Percentiles rank a stretch among this genome's conserved stretches.
phyloP scores from a whole-genome alignment of 176 grass and related monocot species.

The Zea mays region Zm-B73-REFERENCE-NAM-5.0 NC_050098.1:219713001-219713500 shows the following conservation, averaged over 20 bases:
- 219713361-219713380: too few relatives aligned
- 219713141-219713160: background rate
- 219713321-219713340: background rate
- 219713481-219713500: background rate
- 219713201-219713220: background rate
- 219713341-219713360: too few relatives aligned
- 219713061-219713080: background rate
- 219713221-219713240: background rate
- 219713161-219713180: background rate
- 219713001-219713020: background rate
- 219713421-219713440: background rate
- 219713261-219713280: background rate
- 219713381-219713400: too few relatives aligned
- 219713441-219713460: background rate
- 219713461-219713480: background rate
- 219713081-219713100: slow-evolving; percentile 82
- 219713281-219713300: background rate
- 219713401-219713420: too few relatives aligned
- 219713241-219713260: background rate
- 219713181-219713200: background rate
- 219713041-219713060: background rate
- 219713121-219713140: slow-evolving; percentile 53
- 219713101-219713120: slow-evolving; percentile 73
- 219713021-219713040: background rate
- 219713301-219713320: slow-evolving; percentile 6